Conservation (phyloP, 192 early-diverging fungal species). For the Coemansia sp. region DNA sequence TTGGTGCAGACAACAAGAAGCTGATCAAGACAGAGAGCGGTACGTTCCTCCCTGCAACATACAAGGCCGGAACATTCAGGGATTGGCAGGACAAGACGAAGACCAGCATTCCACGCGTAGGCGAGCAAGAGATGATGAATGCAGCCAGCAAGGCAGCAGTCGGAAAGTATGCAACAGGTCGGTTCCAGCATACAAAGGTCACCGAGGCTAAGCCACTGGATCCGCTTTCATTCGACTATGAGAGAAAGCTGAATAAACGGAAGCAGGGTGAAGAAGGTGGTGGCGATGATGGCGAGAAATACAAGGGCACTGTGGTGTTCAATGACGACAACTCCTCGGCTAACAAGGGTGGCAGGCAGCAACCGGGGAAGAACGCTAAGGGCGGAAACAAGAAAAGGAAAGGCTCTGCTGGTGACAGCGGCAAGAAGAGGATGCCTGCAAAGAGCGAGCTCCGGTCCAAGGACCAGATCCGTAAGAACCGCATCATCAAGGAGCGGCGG, state of each 20-base stretch:
- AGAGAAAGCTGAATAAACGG: conserved; percentile 63
- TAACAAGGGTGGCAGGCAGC: conserved; percentile 18
- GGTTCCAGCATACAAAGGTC: conserved; percentile 78
- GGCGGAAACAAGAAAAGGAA: conserved; percentile 4
- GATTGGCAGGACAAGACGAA: conserved; percentile 92
- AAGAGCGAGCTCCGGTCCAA: conserved; percentile 79
- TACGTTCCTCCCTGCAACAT: conserved; percentile 82
- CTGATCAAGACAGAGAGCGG: conserved; percentile 90
- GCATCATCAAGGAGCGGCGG: conserved; percentile 68
- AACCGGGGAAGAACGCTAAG: conserved; percentile 42
- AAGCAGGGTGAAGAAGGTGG: conserved; percentile 33
- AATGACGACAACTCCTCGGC: conserved; percentile 20
- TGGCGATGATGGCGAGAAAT: conserved; percentile 24
- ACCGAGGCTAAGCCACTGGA: conserved; percentile 72
- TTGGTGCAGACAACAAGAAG: conserved; percentile 96
- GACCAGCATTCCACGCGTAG: conserved; percentile 73
- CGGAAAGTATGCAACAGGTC: conserved; percentile 50
- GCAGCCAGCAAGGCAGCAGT: conserved; percentile 38
- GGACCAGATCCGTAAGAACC: conserved; percentile 77
- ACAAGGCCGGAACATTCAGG: conserved; percentile 82
- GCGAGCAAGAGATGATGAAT: conserved; percentile 77
- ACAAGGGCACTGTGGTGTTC: conserved; percentile 52
- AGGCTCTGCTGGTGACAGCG: conserved; percentile 13
- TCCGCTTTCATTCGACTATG: conserved; percentile 64
- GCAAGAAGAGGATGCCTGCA: conserved; percentile 32